Base-by-base conservation (phyloP, 257 asterid genomes). In the Capsicum pubescens region DNA sequence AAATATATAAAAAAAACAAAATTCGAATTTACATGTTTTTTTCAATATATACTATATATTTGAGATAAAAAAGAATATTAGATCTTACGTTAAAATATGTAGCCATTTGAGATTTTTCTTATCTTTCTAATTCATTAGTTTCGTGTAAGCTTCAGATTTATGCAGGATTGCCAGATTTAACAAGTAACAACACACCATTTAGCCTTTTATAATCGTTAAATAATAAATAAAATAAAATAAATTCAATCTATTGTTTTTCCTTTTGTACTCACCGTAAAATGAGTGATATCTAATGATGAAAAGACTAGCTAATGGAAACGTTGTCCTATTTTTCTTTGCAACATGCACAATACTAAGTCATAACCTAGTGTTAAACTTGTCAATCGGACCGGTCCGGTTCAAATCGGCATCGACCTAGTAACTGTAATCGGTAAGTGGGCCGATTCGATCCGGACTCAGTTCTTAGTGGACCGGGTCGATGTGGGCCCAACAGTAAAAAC, bases 251-350 rank as follows among this genome's bases (percentile, higher is more conserved):
- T n/a, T n/a, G n/a, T n/a, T n/a, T n/a, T n/a, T n/a, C n/a, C n/a
- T n/a, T n/a, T n/a, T n/a, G n/a, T n/a, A n/a, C 69, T 81, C 83
- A 93, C 99, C 92, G 58, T 95, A 93, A 85, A 94, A 95, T 8
- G 99, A 95, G 84, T 95, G 99, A 83, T 87, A 95, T 87, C 99
- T 83, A 84, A 95, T 87, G n/a, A 93, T 87, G 80, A 95, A 95
- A 61, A 94, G 92, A 9, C 92, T 98, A 11, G 97, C 94, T 9
- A 97, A 88, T 0, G 99, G 97, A 74, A 95, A 80, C 3, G 92
- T 93, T 4, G 98, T 87, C n/a, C 86, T 84, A 80, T 95, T 96
- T 58, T 88, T 93, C 86, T 94, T 92, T 1, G 99, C 98, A n/a
- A n/a, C n/a, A n/a, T n/a, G n/a, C n/a, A n/a, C n/a, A n/a, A n/a